Percentiles rank a stretch among this genome's conserved stretches.
These are phyloP conservation scores for Botrytis fabae DNA, from an alignment of 2,329 filamentous ascomycete genomes.

Conservation along the genomic window DNA sequence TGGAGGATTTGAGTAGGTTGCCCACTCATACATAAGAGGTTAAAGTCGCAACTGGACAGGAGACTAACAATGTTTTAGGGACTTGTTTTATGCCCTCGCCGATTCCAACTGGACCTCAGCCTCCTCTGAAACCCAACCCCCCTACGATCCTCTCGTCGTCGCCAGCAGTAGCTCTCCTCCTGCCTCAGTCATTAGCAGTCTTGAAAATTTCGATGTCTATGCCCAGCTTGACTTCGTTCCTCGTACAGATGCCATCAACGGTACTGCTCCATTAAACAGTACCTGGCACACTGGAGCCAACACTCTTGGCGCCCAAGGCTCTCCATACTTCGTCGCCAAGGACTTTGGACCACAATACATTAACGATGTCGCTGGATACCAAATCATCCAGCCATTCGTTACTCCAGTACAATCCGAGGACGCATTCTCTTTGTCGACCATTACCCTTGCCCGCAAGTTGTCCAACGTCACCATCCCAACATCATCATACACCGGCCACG, in stretches of 20 bases:
- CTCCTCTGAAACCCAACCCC: conserved; percentile 40
- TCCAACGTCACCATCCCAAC: conserved; percentile 30
- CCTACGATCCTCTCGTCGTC: conserved; percentile 40
- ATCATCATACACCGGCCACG: conserved; percentile 39
- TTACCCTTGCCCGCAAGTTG: conserved; percentile 42
- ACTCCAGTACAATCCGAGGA: conserved; percentile 44
- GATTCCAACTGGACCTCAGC: conserved; percentile 41
- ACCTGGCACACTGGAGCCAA: conserved; percentile 46
- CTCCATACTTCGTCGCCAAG: conserved; percentile 49
- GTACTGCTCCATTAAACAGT: conserved; percentile 41
- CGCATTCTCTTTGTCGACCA: conserved; percentile 48
- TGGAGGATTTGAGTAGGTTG: conserved; percentile 49
- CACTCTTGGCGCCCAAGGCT: conserved; percentile 39
- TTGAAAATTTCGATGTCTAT: conserved; percentile 48
- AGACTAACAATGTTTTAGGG: conserved; percentile 25
- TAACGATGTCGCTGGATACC: conserved; percentile 43
- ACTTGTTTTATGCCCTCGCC: conserved; percentile 46
- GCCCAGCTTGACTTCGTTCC: conserved; percentile 45
- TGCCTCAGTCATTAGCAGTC: conserved; percentile 41
- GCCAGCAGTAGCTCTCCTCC: not conserved
- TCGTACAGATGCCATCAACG: conserved; percentile 46
- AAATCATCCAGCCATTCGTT: conserved; percentile 48
- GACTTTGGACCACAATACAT: conserved; percentile 50
- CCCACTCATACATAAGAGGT: not conserved
- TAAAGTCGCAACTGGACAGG: conserved; percentile 3